Conservation (phyloP, 2,329 filamentous ascomycete species). For the Setomelanomma holmii region DNA sequence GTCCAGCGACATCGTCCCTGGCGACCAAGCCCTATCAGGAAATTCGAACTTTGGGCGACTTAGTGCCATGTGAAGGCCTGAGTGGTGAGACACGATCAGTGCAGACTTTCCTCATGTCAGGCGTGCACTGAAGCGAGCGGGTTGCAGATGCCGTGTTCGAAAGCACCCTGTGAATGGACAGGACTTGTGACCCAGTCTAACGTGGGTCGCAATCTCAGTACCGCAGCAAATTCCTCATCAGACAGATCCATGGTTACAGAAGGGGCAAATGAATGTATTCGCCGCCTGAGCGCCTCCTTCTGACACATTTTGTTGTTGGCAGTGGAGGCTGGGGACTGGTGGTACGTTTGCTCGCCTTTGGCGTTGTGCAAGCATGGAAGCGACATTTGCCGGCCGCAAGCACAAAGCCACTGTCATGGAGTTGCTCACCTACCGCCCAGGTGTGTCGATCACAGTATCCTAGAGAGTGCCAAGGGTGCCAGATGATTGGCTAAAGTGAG, state of each 20-base stretch:
- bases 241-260: background rate
- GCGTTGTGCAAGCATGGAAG: slow-evolving; percentile 1
- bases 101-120: slow-evolving; percentile 14
- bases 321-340: background rate
- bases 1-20: slow-evolving; percentile 16
- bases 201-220: slow-evolving; percentile 5
- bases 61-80: slow-evolving; percentile 1
- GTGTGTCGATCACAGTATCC: slow-evolving; percentile 14
- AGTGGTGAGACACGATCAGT: slow-evolving; percentile 13
- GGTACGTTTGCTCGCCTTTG: background rate
- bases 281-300: background rate
- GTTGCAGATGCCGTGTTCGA: slow-evolving; percentile 7
- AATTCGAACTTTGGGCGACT: background rate
- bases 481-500: slow-evolving; percentile 21
- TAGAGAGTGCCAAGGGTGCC: slow-evolving; percentile 14
- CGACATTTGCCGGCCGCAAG: slow-evolving; percentile 8
- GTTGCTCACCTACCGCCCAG: slow-evolving; percentile 21
- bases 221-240: background rate
- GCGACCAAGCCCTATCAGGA: slow-evolving; percentile 7
- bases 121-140: slow-evolving; percentile 14
- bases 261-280: background rate
- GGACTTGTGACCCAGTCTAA: slow-evolving; percentile 8
- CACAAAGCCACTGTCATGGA: slow-evolving; percentile 8
- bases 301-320: background rate
- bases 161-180: slow-evolving; percentile 12